Evolutionary conservation across 306 rosid species (phyloP).

Genomic region (Glycine tomentella): DNA sequence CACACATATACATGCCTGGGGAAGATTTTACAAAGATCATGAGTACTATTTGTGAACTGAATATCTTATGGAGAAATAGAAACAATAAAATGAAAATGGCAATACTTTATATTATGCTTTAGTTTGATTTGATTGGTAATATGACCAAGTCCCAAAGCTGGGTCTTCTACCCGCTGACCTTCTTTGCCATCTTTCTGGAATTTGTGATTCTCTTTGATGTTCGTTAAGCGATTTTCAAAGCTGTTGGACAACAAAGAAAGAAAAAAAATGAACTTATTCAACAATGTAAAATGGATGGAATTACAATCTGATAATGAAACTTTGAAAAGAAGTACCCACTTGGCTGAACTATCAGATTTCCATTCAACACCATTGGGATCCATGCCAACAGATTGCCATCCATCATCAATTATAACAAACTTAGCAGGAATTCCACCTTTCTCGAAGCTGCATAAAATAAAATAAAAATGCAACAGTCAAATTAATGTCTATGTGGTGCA

Average conservation of each 20-base stretch:
- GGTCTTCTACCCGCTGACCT: constrained; percentile 73
- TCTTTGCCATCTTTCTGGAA: constrained; percentile 87
- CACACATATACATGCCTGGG: constrained; percentile 79
- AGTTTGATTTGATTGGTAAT: constrained; percentile 67
- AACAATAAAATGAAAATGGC: constrained; percentile 25
- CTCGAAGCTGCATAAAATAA: constrained; percentile 62
- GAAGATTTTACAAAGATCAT: constrained; percentile 31
- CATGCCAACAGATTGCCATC: constrained; percentile 85
- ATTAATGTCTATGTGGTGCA: neutral
- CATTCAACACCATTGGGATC: constrained; percentile 59
- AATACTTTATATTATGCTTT: constrained; percentile 62
- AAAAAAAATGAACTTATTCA: constrained; percentile 1
- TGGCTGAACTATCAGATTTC: constrained; percentile 66
- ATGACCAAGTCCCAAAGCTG: constrained; percentile 71
- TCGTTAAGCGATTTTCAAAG: constrained; percentile 80
- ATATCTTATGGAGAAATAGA: neutral
- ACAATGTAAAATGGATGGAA: constrained; percentile 5
- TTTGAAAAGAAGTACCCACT: constrained; percentile 52
- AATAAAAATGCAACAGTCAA: neutral
- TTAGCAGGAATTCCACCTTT: constrained; percentile 82
- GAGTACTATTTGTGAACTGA: neutral
- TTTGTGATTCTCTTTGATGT: constrained; percentile 83
- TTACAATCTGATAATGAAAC: constrained; percentile 12
- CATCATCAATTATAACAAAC: constrained; percentile 87
- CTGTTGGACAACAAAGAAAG: constrained; percentile 47